Base-by-base conservation (phyloP, 306 rosid genomes). In the Canavalia gladiata region DNA sequence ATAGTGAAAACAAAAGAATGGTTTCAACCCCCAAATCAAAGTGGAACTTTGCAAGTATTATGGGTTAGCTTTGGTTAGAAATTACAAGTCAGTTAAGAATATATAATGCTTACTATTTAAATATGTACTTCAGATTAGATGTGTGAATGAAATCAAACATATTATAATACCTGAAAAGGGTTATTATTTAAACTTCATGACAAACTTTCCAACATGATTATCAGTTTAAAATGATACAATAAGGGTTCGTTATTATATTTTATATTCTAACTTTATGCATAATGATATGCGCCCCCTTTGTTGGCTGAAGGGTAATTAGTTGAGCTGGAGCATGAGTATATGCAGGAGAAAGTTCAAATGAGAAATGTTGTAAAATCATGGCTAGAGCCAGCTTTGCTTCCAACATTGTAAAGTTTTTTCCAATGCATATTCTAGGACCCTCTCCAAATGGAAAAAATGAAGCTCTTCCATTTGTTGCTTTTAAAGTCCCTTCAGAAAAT, bases 371-470 rank as follows among this genome's bases (percentile, higher is more conserved):
- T 5, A 87, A 72, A 64, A 86, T 66, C 81, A 83, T 7, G 4
- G 89, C 5, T n/a, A 86, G 0, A 28, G 66, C 83, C 67, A 76
- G 7, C 55, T 86, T 86, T 54, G 83, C 85, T 83, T 86, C 89
- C 12, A 71, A 12, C 34, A 86, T 0, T 6, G 87, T 42, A 67
- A 88, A 91, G 35, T 86, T 91, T 74, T 84, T 88, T 13, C 91
- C 93, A 1, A 91, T 64, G 83, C 91, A 84, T 3, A 84, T 74
- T 12, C 84, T 52, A 31, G 84, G 84, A 58, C 87, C 87, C 29
- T 83, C 66, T 39, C 93, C 89, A 62, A 91, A 91, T 0, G 96
- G 93, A 1, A 91, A 47, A 79, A 80, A 90, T 8, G 85, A 72
- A 28, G 56, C 37, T 78, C 7, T 70, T 3, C 81, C 79, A 25